phyloP scores from a whole-genome alignment of 768 basidiomycete genomes.

The Lyophyllum decastes region DNA sequence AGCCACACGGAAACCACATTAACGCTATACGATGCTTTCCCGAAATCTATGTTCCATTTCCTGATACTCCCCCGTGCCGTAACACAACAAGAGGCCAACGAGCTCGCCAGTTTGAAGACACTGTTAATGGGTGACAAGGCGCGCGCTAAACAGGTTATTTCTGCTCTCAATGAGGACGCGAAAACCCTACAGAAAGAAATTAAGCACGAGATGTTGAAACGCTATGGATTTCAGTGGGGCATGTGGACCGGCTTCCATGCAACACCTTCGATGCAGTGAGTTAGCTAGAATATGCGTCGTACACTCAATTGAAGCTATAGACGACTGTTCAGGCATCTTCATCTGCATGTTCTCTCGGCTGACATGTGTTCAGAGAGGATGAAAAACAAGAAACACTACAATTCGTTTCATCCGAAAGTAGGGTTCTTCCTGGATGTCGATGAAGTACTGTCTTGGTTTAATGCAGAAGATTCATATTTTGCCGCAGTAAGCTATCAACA shows the following conservation, averaged over 20 bases:
- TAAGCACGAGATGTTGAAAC: conserved; percentile 75
- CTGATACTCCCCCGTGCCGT: conserved; percentile 74
- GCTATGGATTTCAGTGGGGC: conserved; percentile 75
- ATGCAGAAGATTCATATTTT: conserved; percentile 59
- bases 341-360: conserved; percentile 83
- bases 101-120: conserved; percentile 55
- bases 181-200: conserved; percentile 58
- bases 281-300: conserved; percentile 11
- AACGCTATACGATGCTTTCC: conserved; percentile 74
- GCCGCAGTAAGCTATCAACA: conserved; percentile 40
- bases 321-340: conserved; percentile 63
- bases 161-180: conserved; percentile 57
- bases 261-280: conserved; percentile 83
- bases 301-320: background rate
- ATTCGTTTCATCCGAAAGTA: conserved; percentile 82
- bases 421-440: conserved; percentile 83
- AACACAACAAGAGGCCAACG: conserved; percentile 27
- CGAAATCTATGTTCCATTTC: conserved; percentile 88
- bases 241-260: conserved; percentile 87
- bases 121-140: conserved; percentile 57
- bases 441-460: conserved; percentile 83
- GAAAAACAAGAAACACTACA: conserved; percentile 91
- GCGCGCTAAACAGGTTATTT: conserved; percentile 54
- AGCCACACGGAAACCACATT: conserved; percentile 53
- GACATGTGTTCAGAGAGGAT: conserved; percentile 70